Conservation (phyloP, 1,139 yeast genomes). For the Candida neerlandica region DNA sequence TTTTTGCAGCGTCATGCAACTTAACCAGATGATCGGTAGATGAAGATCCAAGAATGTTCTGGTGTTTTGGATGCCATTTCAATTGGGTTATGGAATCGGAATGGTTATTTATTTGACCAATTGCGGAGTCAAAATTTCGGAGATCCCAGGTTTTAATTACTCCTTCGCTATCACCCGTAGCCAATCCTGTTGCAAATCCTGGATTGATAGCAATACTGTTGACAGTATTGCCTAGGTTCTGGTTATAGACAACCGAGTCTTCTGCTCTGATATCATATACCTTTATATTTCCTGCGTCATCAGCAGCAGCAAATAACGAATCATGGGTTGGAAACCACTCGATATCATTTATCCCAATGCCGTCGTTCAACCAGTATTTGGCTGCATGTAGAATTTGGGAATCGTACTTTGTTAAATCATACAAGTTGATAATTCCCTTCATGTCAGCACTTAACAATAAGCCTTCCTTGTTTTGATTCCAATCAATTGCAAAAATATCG, state of each 20-base stretch:
- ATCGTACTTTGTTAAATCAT: conserved; percentile 33
- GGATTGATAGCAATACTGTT: conserved; percentile 71
- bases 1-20: conserved; percentile 61
- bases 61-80: conserved; percentile 74
- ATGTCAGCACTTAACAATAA: conserved; percentile 36
- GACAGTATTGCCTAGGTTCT: conserved; percentile 49
- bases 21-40: conserved; percentile 73
- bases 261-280: conserved; percentile 52
- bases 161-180: conserved; percentile 74
- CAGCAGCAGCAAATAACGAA: conserved; percentile 56
- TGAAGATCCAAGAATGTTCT: conserved; percentile 67
- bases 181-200: conserved; percentile 51
- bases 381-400: conserved; percentile 16
- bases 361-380: conserved; percentile 11
- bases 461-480: conserved; percentile 47
- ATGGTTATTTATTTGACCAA: conserved; percentile 45
- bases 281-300: conserved; percentile 54
- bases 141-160: conserved; percentile 68
- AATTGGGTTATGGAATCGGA: conserved; percentile 64
- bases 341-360: conserved; percentile 58
- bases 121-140: conserved; percentile 40
- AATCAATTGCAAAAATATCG: conserved; percentile 48
- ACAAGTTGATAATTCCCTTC: conserved; percentile 38
- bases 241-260: conserved; percentile 21
- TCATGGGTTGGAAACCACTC: conserved; percentile 65